Base-by-base conservation (phyloP, 2,329 filamentous ascomycete species). In the Colletotrichum abscissum region DNA sequence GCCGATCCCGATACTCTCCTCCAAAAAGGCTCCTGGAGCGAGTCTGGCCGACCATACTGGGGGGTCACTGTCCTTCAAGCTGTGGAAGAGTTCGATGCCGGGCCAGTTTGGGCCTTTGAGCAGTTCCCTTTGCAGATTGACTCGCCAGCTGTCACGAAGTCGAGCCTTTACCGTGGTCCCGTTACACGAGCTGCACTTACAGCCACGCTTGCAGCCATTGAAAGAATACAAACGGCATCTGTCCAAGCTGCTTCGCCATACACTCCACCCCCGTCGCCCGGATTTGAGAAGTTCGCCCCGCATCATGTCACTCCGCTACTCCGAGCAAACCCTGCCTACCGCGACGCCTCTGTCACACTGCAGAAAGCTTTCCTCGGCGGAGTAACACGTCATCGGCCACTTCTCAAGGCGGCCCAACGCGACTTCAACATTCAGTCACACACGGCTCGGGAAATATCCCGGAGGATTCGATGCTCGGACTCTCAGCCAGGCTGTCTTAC, bases 61-160 rank as follows among this genome's bases (percentile, higher is more conserved):
- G 83, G 81, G 5, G 79, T 85, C 11, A 84, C 84, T 3, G 80
- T 84, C 22, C 76, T 81, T 7, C 80, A 85, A 74, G 83, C 84
- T 11, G 82, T 82, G 22, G 82, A 81, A 64, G 78, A 84, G 57
- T 82, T 85, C 67, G 84, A 85, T 64, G 82, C 82, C n/a, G 84
- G 84, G 7, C 84, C 83, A 0, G 82, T 85, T 8, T 85, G 84
- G 83, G 83, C 83, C 1, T 85, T 81, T 69, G 82, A 85, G 49
- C 83, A 85, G 70, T 85, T 85, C 73, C 75, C 78, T 6, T 76
- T 85, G 68, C 75, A 84, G 76, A 84, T 85, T 65, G 82, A 85
- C 72, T 81, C 83, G 38, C 75, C 78, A 5, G 76, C 78, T 22
- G 73, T 84, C 38, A 85, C 82, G 35, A 85, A 85, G 67, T 84